Evolutionary conservation across 2,329 filamentous ascomycete genomes (phyloP).

Genomic region (Penicillium sp.): DNA sequence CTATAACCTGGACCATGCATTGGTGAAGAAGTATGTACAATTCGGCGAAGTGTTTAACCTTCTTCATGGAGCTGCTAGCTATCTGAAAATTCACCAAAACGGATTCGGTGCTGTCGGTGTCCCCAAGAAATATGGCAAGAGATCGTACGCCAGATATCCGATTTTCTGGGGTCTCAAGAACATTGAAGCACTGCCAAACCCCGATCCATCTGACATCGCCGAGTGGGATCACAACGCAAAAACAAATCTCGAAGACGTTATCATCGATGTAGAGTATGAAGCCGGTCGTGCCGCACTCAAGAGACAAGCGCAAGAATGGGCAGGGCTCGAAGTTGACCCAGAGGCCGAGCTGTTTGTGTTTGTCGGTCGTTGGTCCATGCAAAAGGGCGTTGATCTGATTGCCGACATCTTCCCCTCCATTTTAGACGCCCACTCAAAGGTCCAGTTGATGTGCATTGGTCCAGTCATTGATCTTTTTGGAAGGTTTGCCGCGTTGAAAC

Average conservation of each 20-base stretch:
- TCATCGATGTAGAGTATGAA: constrained; percentile 58
- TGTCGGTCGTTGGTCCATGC: constrained; percentile 67
- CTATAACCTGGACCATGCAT: constrained; percentile 60
- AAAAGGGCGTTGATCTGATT: constrained; percentile 68
- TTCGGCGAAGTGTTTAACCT: constrained; percentile 70
- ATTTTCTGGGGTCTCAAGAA: constrained; percentile 68
- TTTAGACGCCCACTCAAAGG: constrained; percentile 59
- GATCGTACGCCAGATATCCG: constrained; percentile 65
- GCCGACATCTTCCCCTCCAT: constrained; percentile 66
- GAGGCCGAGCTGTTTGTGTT: constrained; percentile 67
- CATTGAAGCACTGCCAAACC: constrained; percentile 64
- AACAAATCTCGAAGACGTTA: constrained; percentile 50
- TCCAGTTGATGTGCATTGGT: constrained; percentile 63
- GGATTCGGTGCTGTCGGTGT: constrained; percentile 68
- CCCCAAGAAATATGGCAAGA: constrained; percentile 66
- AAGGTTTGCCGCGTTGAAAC: constrained; percentile 65
- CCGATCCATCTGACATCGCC: constrained; percentile 63
- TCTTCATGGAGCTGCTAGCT: constrained; percentile 64
- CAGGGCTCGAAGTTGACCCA: constrained; percentile 61
- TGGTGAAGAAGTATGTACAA: constrained; percentile 62
- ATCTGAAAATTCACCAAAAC: constrained; percentile 65
- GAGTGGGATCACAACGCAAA: constrained; percentile 55
- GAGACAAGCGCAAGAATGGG: constrained; percentile 66
- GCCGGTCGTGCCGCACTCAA: constrained; percentile 54
- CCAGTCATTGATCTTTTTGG: constrained; percentile 69